phyloP scores from a whole-genome alignment of 2,329 filamentous ascomycete genomes.

The Grosmannia clavigera region DNA sequence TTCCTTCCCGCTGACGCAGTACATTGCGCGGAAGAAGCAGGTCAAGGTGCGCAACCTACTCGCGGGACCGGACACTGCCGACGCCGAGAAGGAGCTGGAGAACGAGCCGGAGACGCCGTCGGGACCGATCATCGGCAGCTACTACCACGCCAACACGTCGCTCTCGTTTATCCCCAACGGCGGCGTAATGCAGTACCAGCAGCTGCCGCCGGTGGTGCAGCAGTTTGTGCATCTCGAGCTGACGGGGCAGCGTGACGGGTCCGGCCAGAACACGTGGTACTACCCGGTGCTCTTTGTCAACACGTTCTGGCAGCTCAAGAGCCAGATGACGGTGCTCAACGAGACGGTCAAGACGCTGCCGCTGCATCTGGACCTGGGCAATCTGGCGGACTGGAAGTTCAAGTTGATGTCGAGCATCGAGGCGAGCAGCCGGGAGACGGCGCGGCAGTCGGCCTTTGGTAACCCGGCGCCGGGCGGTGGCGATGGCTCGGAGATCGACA shows the following conservation, averaged over 20 bases:
- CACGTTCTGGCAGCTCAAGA: conserved; percentile 91
- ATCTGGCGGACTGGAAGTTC: conserved; percentile 83
- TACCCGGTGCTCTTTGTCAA: conserved; percentile 83
- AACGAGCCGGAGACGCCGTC: conserved; percentile 32
- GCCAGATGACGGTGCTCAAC: conserved; percentile 85
- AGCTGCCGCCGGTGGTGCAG: conserved; percentile 59
- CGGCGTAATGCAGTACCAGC: conserved; percentile 54
- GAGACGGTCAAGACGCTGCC: conserved; percentile 74
- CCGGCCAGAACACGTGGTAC: conserved; percentile 87
- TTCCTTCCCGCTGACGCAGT: conserved; percentile 73
- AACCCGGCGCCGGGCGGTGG: conserved; percentile 61
- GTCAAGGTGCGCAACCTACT: conserved; percentile 81
- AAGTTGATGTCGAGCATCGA: conserved; percentile 74
- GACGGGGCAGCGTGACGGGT: conserved; percentile 68
- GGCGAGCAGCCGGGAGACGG: conserved; percentile 72
- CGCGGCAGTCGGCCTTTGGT: conserved; percentile 65
- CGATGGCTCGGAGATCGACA: conserved; percentile 88
- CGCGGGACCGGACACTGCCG: conserved; percentile 34
- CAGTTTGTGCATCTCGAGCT: conserved; percentile 71
- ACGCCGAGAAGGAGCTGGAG: conserved; percentile 37
- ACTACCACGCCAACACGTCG: conserved; percentile 92
- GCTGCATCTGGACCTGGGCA: conserved; percentile 71
- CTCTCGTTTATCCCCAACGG: conserved; percentile 75
- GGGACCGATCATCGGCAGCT: conserved; percentile 64
- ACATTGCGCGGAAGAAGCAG: conserved; percentile 81